phyloP scores from a whole-genome alignment of 495 filamentous ascomycete genomes.

The Neurospora sp. region DNA sequence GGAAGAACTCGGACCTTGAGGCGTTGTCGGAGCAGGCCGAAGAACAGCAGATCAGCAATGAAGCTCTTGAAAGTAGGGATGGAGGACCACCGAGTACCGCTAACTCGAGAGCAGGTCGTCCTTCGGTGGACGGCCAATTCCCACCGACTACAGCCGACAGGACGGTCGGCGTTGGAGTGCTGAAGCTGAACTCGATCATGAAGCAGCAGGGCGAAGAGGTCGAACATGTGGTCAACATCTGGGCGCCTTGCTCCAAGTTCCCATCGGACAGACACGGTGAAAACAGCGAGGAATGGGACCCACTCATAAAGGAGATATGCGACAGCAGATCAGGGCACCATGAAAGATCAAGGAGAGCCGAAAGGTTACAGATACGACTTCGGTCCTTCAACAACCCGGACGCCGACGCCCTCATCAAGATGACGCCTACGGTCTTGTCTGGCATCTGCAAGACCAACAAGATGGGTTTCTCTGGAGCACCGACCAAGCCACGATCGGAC shows the following conservation, averaged over 20 bases:
- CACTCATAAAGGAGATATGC: conserved; percentile 62
- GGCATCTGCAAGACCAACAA: conserved; percentile 68
- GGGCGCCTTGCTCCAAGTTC: conserved; percentile 48
- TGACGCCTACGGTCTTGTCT: conserved; percentile 81
- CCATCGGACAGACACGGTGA: conserved; percentile 42
- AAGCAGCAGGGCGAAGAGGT: conserved; percentile 65
- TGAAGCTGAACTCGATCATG: conserved; percentile 72
- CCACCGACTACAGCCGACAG: conserved; percentile 36
- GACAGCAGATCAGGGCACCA: conserved; percentile 64
- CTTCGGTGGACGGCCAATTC: conserved; percentile 38
- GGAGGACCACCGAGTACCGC: conserved; percentile 46
- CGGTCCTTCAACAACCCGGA: conserved; percentile 67
- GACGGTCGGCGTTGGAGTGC: conserved; percentile 68
- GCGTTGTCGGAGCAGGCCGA: conserved; percentile 38
- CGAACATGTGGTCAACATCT: conserved; percentile 71
- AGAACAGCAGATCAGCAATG: conserved; percentile 20
- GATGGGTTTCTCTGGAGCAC: conserved; percentile 92
- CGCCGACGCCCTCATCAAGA: conserved; percentile 66
- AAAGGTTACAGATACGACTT: conserved; percentile 65
- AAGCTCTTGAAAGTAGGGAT: conserved; percentile 29
- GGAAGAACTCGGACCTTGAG: conserved; percentile 38
- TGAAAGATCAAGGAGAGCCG: conserved; percentile 56
- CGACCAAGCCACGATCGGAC: conserved; percentile 77
- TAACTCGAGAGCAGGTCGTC: conserved; percentile 35
- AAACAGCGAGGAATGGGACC: conserved; percentile 60